phyloP scores from a whole-genome alignment of 352 stramenopile genomes.

The Pythium biforme region DNA sequence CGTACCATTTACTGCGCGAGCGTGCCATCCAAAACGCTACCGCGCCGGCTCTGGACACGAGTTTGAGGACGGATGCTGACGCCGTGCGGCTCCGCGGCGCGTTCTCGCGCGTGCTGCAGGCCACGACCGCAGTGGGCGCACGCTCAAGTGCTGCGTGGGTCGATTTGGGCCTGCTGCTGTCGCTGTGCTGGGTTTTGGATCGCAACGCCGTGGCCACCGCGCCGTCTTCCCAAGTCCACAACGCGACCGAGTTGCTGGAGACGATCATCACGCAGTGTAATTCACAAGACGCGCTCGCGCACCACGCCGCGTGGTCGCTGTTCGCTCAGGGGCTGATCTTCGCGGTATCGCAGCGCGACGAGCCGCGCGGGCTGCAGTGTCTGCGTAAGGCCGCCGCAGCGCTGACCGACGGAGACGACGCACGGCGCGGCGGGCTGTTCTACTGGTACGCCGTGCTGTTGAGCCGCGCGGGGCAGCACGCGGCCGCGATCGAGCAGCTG shows the following conservation, averaged over 20 bases:
- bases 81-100: constrained; percentile 22
- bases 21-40: no score
- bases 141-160: constrained; percentile 15
- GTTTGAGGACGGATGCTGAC: neutral
- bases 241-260: constrained; percentile 30
- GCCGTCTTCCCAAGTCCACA: neutral
- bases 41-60: neutral
- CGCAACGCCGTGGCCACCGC: constrained; percentile 16
- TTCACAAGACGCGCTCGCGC: constrained; percentile 11
- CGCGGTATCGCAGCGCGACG: constrained; percentile 30
- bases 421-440: constrained; percentile 26
- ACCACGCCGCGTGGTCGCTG: constrained; percentile 29
- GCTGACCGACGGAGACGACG: neutral
- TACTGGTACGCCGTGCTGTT: constrained; percentile 67
- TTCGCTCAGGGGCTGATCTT: constrained; percentile 46
- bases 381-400: constrained; percentile 28
- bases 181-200: constrained; percentile 32
- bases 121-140: neutral
- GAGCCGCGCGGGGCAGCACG: constrained; percentile 23
- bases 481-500: constrained; percentile 33
- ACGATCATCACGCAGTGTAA: constrained; percentile 19
- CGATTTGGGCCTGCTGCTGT: constrained; percentile 31
- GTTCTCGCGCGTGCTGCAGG: constrained; percentile 25
- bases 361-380: constrained; percentile 27
- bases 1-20: constrained; percentile 9